Conservation (phyloP, 768 basidiomycete genomes). For the Hortiboletus flavorubellus region DNA sequence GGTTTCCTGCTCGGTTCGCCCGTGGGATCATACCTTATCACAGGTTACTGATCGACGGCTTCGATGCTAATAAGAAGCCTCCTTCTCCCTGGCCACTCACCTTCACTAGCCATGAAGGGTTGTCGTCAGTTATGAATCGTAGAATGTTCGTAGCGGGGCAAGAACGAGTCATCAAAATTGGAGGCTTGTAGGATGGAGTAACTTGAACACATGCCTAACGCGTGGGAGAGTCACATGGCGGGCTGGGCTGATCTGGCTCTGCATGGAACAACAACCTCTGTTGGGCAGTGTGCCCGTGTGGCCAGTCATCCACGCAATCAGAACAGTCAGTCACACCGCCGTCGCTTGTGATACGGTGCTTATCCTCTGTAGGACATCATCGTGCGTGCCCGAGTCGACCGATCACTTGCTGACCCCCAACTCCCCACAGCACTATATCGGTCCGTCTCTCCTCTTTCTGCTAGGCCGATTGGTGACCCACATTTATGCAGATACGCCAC, state of each 20-base stretch:
- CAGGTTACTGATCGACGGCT: too few relatives aligned
- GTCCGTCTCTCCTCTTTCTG: slow-evolving; percentile 33
- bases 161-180: not conserved
- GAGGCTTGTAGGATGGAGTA: too few relatives aligned
- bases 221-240: too few relatives aligned
- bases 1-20: too few relatives aligned
- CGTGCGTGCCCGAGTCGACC: slow-evolving; percentile 34
- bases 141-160: not conserved
- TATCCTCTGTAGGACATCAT: slow-evolving; percentile 52
- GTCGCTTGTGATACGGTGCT: not conserved
- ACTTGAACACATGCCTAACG: too few relatives aligned
- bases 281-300: slow-evolving; percentile 62
- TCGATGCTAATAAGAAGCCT: too few relatives aligned
- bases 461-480: not conserved
- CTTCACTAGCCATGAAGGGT: not conserved
- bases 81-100: too few relatives aligned
- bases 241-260: not conserved
- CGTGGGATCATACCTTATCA: too few relatives aligned
- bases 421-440: slow-evolving; percentile 62
- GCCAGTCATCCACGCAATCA: slow-evolving; percentile 78
- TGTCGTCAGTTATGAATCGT: not conserved
- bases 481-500: slow-evolving; percentile 66
- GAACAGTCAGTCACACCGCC: slow-evolving; percentile 40
- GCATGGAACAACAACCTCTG: slow-evolving; percentile 39
- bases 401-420: slow-evolving; percentile 3